These are phyloP conservation scores for Erysimum cheiri DNA, from an alignment of 441 rosid species.

Conservation along the genomic window DNA sequence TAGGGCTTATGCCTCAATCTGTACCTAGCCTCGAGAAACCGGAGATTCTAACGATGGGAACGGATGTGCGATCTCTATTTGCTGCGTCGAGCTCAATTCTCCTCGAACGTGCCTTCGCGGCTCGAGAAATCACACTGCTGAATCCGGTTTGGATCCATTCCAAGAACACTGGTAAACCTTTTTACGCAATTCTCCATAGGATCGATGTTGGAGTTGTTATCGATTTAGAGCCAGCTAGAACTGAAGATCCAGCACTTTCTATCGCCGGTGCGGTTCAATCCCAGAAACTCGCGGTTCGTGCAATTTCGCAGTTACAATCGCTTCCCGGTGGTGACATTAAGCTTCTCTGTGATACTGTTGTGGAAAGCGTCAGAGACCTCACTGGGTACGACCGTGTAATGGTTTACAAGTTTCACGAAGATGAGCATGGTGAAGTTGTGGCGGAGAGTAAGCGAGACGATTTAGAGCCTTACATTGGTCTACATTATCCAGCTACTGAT, in stretches of 20 bases:
- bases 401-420: conserved; percentile 98
- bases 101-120: conserved; percentile 82
- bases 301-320: conserved; percentile 83
- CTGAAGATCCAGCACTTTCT: conserved; percentile 93
- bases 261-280: conserved; percentile 98
- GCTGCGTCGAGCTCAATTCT: conserved; percentile 58
- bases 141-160: conserved; percentile 93
- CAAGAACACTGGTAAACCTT: conserved; percentile 78
- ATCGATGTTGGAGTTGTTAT: conserved; percentile 94
- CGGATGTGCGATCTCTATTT: conserved; percentile 78
- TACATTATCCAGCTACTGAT: conserved; percentile 96
- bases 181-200: conserved; percentile 89
- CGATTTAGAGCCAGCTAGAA: conserved; percentile 96
- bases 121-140: conserved; percentile 80
- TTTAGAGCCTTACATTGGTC: conserved; percentile 87
- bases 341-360: conserved; percentile 89
- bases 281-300: conserved; percentile 90
- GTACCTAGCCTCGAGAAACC: conserved; percentile 80
- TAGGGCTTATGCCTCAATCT: conserved; percentile 74
- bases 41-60: conserved; percentile 69
- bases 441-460: conserved; percentile 81
- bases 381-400: conserved; percentile 92
- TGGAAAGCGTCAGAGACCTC: conserved; percentile 76
- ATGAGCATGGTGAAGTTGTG: conserved; percentile 94
- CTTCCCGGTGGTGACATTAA: conserved; percentile 94